phyloP scores from a whole-genome alignment of 2,329 filamentous ascomycete genomes.

The Ambrosiella cleistominuta region DNA sequence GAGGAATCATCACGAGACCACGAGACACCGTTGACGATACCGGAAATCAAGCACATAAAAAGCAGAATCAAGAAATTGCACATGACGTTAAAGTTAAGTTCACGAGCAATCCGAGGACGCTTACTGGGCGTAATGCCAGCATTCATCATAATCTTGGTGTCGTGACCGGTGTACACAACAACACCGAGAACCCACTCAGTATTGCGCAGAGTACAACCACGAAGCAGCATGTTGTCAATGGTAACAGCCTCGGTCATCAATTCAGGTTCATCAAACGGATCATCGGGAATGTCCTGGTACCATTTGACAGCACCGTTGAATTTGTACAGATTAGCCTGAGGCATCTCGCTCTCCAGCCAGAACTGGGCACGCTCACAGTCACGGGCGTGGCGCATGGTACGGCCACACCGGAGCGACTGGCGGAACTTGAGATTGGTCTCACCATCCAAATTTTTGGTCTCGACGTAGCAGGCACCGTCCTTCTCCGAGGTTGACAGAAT shows the following conservation, averaged over 20 bases:
- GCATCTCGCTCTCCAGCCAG: constrained; percentile 70
- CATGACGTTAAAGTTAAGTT: constrained; percentile 92
- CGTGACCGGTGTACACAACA: constrained; percentile 78
- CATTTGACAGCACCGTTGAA: constrained; percentile 84
- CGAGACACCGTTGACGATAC: constrained; percentile 65
- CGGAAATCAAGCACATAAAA: constrained; percentile 73
- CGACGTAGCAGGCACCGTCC: constrained; percentile 89
- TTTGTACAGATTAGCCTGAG: constrained; percentile 86
- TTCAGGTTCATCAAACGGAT: constrained; percentile 42
- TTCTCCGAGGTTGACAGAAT: constrained; percentile 84
- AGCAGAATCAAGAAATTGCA: constrained; percentile 90
- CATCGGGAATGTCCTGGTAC: constrained; percentile 52
- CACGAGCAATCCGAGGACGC: constrained; percentile 73
- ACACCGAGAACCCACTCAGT: constrained; percentile 92
- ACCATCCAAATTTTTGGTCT: constrained; percentile 95
- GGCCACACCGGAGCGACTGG: constrained; percentile 72
- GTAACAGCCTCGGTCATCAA: constrained; percentile 84
- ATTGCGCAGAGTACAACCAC: constrained; percentile 84
- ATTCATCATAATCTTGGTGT: constrained; percentile 99
- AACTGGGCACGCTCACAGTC: constrained; percentile 88
- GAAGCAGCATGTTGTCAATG: constrained; percentile 87
- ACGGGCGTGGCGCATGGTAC: constrained; percentile 66
- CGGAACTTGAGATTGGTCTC: constrained; percentile 96
- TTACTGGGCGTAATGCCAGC: constrained; percentile 90
- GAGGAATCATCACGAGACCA: constrained; percentile 65